Evolutionary conservation across 768 basidiomycete genomes (phyloP).

Genomic region (Tricholoma matsutake): DNA sequence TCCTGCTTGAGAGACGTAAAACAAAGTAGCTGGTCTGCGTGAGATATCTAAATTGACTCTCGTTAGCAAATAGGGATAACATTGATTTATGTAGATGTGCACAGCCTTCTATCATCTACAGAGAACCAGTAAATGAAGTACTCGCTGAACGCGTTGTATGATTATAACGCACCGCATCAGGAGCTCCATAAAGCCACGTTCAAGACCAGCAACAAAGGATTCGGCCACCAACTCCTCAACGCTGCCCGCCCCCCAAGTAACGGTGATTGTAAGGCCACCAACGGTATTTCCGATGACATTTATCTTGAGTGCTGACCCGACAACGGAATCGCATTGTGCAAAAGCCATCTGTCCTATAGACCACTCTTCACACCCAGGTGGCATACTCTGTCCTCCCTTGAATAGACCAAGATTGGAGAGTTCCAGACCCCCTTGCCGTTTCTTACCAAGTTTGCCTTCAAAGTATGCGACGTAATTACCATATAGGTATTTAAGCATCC

Average conservation of each 20-base stretch:
- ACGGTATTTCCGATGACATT: slow-evolving; percentile 24
- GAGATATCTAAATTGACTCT: slow-evolving; percentile 42
- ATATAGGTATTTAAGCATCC: slow-evolving; percentile 31
- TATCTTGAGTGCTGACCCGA: slow-evolving; percentile 27
- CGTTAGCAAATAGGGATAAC: neutral
- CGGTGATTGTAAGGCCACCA: slow-evolving; percentile 22
- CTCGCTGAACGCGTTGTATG: neutral
- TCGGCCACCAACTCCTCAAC: slow-evolving; percentile 22
- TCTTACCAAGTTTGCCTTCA: slow-evolving; percentile 27
- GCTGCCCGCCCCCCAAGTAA: slow-evolving; percentile 26
- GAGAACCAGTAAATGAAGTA: neutral
- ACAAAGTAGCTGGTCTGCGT: slow-evolving; percentile 52
- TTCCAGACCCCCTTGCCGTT: slow-evolving; percentile 29
- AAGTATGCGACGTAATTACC: slow-evolving; percentile 29
- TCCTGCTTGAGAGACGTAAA: slow-evolving; percentile 50
- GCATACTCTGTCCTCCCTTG: neutral
- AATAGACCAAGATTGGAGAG: slow-evolving; percentile 39
- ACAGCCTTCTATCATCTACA: neutral
- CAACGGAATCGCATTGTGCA: slow-evolving; percentile 26
- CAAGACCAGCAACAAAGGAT: slow-evolving; percentile 19
- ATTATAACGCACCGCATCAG: neutral
- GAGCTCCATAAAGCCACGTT: slow-evolving; percentile 9
- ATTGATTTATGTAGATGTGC: neutral
- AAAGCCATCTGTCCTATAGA: slow-evolving; percentile 22
- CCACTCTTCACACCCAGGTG: slow-evolving; percentile 10